Conservation (phyloP, 257 asterid genomes). For the Eustoma russellianum region DNA sequence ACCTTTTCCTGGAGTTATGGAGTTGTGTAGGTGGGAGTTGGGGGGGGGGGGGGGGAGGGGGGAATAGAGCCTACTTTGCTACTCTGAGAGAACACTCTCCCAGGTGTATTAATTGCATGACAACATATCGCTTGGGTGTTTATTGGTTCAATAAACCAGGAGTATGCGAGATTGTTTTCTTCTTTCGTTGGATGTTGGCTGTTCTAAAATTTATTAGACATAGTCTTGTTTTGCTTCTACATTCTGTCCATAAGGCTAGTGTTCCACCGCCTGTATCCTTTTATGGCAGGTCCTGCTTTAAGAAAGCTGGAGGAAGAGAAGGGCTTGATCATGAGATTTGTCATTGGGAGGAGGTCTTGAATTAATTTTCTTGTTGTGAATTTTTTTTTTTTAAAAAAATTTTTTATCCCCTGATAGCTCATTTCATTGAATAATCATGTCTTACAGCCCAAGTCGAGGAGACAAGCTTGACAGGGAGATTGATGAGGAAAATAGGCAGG, state of each 20-base stretch:
- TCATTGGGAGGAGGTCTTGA: slow-evolving; percentile 77
- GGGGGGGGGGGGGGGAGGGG: too few species aligned
- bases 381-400: slow-evolving; percentile 4
- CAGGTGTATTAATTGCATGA: neutral
- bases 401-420: slow-evolving; percentile 4
- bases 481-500: slow-evolving; percentile 52
- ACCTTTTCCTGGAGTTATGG: too few species aligned
- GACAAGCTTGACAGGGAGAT: slow-evolving; percentile 64
- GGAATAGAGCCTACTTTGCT: too few species aligned
- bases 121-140: neutral
- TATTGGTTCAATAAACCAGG: too few species aligned
- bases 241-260: too few species aligned
- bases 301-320: slow-evolving; percentile 59
- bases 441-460: slow-evolving; percentile 61
- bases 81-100: neutral
- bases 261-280: too few species aligned
- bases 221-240: too few species aligned
- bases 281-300: slow-evolving; percentile 48
- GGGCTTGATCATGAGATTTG: slow-evolving; percentile 71
- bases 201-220: too few species aligned
- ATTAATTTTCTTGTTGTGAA: slow-evolving; percentile 18
- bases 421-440: slow-evolving; percentile 29
- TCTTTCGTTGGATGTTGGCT: too few species aligned
- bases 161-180: too few species aligned
- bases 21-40: too few species aligned